phyloP scores from a whole-genome alignment of 352 stramenopile genomes.

The Halophytophthora batemanensis region DNA sequence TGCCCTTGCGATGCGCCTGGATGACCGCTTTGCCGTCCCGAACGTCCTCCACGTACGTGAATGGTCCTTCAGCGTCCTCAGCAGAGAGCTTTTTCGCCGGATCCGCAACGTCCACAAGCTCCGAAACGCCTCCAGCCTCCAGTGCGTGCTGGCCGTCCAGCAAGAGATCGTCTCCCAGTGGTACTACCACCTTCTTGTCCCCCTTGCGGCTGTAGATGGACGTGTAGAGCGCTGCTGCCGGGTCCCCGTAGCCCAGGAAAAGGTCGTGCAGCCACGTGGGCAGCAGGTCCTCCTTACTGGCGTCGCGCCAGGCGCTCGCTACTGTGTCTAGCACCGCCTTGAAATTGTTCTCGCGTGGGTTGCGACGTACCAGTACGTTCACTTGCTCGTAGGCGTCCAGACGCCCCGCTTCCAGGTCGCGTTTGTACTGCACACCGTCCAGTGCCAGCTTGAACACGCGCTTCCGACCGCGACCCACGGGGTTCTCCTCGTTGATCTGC shows the following conservation, averaged over 20 bases:
- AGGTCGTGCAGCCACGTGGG: slow-evolving; percentile 94
- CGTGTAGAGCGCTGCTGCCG: slow-evolving; percentile 73
- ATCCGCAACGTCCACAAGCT: slow-evolving; percentile 42
- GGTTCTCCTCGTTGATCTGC: slow-evolving; percentile 34
- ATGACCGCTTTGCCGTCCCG: slow-evolving; percentile 28
- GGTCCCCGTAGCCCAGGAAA: slow-evolving; percentile 93
- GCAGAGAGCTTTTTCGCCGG: slow-evolving; percentile 23
- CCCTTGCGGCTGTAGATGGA: slow-evolving; percentile 46
- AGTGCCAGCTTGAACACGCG: slow-evolving; percentile 89
- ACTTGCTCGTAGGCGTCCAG: slow-evolving; percentile 84
- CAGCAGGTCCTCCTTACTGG: slow-evolving; percentile 50
- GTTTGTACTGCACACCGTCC: slow-evolving; percentile 93
- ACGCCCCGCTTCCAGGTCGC: slow-evolving; percentile 67
- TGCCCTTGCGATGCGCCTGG: slow-evolving; percentile 27
- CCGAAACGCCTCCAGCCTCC: slow-evolving; percentile 27
- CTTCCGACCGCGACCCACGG: slow-evolving; percentile 52
- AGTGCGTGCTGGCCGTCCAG: slow-evolving; percentile 45
- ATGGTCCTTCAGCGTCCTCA: slow-evolving; percentile 41
- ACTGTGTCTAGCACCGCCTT: slow-evolving; percentile 94
- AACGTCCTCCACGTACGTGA: slow-evolving; percentile 47
- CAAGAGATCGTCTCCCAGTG: slow-evolving; percentile 39
- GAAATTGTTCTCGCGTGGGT: slow-evolving; percentile 93
- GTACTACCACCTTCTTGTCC: slow-evolving; percentile 28
- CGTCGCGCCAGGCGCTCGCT: slow-evolving; percentile 14
- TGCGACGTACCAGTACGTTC: slow-evolving; percentile 92